Evolutionary conservation across 2,329 filamentous ascomycete genomes (phyloP), one percentile per base, ranked within the genome.

Genomic region (Aspergillus arachidicola): DNA sequence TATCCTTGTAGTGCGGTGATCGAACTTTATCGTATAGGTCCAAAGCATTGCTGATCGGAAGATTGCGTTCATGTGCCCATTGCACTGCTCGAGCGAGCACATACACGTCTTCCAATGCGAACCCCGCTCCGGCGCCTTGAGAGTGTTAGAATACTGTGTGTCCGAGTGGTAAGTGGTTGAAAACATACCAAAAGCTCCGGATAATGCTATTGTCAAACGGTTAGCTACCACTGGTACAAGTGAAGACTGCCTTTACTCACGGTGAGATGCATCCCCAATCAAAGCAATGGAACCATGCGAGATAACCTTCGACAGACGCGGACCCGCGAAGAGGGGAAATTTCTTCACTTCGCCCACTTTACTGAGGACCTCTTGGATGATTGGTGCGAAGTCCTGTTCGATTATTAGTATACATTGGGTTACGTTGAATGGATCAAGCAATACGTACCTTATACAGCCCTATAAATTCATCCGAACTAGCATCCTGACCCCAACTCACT

Each of bases 221-320:
- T 60, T 51, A 45, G 51, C 16, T 14, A 26, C 55, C 3, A 10
- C 19, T 21, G 6, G 26, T 16, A n/a, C 5, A 28, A 32, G 1
- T 14, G 14, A 6, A 1, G 0, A 7, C 5, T 3, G 43, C 11
- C 2, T n/a, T 28, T 19, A 64, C 63, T 34, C 30, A 65, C 63
- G 63, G 43, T 66, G 65, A 30, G 65, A 65, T 10, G 65, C 65
- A 36, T 66, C 65, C 14, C 65, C 65, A 12, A 66, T 48, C 32
- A 66, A 48, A 1, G 65, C 65, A 50, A 65, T 63, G 4, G 50
- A 57, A 3, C 51, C 60, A 19, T 56, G 56, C 10, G 51, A 60
- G 7, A 63, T 43, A 1, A 65, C 45, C 6, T 19, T 58, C 6
- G 59, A 57, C 4, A 66, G 16, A 16, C 60, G 55, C 2, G 65